These are phyloP conservation scores for Diphasiastrum complanatum DNA, from an alignment of 83 land plant genomes.

Conservation along the genomic window DNA sequence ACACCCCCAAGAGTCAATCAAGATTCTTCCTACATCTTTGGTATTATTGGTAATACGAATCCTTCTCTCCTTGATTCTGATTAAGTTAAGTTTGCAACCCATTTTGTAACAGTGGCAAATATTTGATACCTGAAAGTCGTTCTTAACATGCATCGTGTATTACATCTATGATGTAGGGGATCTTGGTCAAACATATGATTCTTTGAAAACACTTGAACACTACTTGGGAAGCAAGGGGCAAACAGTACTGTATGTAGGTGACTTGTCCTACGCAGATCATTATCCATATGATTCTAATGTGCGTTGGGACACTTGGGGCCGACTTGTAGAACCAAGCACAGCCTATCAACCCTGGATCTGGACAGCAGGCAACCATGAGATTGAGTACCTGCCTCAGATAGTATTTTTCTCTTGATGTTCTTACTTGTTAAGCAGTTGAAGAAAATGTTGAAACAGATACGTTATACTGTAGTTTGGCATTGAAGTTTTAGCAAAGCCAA, in stretches of 20 bases:
- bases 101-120: not conserved
- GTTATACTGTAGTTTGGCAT: not conserved
- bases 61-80: not conserved
- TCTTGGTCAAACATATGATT: conserved; percentile 54
- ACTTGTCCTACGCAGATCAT: conserved; percentile 51
- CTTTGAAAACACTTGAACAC: conserved; percentile 42
- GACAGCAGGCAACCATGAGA: conserved; percentile 53
- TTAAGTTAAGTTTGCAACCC: not conserved
- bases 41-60: conserved; percentile 18
- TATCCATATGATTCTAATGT: conserved; percentile 40
- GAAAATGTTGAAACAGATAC: not conserved
- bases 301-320: conserved; percentile 57
- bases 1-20: conserved; percentile 32
- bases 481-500: too few relatives aligned
- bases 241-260: conserved; percentile 48
- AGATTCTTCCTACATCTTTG: conserved; percentile 26
- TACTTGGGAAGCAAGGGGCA: conserved; percentile 42
- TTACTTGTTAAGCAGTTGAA: not conserved
- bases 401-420: conserved; percentile 15
- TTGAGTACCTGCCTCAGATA: conserved; percentile 43
- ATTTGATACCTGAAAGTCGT: not conserved
- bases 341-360: conserved; percentile 59
- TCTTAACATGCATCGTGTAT: not conserved
- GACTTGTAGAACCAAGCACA: conserved; percentile 40
- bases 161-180: conserved; percentile 41